Percentiles rank a stretch among this genome's conserved stretches.
phyloP scores from a whole-genome alignment of 257 asterid genomes.

The Solanum chiquidenum region DNA sequence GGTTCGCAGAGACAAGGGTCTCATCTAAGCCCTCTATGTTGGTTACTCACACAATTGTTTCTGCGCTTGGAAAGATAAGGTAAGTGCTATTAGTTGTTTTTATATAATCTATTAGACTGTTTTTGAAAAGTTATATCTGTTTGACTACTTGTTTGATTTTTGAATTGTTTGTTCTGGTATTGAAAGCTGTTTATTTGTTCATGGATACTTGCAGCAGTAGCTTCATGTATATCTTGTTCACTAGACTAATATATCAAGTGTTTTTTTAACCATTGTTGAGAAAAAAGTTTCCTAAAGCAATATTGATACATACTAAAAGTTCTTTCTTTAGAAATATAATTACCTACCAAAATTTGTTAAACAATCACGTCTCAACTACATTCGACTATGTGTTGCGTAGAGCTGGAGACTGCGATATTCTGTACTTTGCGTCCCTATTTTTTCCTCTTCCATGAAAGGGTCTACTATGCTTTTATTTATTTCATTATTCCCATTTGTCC shows the following conservation, averaged over 20 bases:
- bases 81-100: neutral
- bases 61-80: constrained; percentile 85
- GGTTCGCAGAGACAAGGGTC: constrained; percentile 96
- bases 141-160: neutral
- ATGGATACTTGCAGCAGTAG: neutral
- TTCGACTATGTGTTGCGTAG: neutral
- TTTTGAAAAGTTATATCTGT: neutral
- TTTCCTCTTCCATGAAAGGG: neutral
- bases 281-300: neutral
- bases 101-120: neutral
- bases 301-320: neutral
- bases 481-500: neutral
- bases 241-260: neutral
- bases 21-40: constrained; percentile 98
- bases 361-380: neutral
- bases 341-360: neutral
- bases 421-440: neutral
- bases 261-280: neutral
- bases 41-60: constrained; percentile 78
- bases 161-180: neutral
- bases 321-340: neutral
- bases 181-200: neutral
- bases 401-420: neutral
- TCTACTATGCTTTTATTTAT: neutral
- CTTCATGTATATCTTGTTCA: neutral